Percentiles rank a stretch among this genome's conserved stretches.
phyloP scores from a whole-genome alignment of 2,329 filamentous ascomycete species.

The Ophiostoma piceae region DNA sequence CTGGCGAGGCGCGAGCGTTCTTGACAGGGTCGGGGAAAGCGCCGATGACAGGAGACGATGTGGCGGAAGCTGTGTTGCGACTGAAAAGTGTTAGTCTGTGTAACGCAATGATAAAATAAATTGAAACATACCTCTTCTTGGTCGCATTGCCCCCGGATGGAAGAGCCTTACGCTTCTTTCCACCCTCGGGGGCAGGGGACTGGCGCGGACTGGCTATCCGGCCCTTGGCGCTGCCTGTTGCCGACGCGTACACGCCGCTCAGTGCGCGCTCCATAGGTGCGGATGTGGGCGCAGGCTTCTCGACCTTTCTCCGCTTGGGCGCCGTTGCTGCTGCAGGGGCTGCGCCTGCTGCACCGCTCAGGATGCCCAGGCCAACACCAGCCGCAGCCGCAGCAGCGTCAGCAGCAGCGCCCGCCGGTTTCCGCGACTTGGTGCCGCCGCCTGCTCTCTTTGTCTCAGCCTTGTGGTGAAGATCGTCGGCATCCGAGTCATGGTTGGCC shows the following conservation, averaged over 20 bases:
- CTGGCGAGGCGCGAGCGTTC: constrained; percentile 53
- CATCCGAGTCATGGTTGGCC: constrained; percentile 61
- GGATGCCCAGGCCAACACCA: constrained; percentile 59
- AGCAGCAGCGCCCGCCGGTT: constrained; percentile 33
- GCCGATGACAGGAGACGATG: constrained; percentile 69
- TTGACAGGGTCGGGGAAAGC: constrained; percentile 59
- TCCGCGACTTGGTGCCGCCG: constrained; percentile 58
- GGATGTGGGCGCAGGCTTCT: constrained; percentile 52
- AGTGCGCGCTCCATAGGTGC: constrained; percentile 62
- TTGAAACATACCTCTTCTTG: constrained; percentile 64
- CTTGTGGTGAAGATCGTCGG: constrained; percentile 61
- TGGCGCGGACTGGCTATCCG: constrained; percentile 62
- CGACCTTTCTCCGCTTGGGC: constrained; percentile 74
- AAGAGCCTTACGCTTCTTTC: constrained; percentile 66
- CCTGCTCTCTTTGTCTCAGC: constrained; percentile 56
- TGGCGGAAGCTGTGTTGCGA: constrained; percentile 50
- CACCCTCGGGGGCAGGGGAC: constrained; percentile 59
- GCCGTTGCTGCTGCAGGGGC: constrained; percentile 45
- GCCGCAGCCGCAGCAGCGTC: constrained; percentile 23
- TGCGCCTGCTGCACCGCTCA: constrained; percentile 46
- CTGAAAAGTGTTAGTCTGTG: constrained; percentile 27
- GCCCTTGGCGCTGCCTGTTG: constrained; percentile 44
- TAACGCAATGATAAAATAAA: background rate
- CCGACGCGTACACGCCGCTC: constrained; percentile 48
- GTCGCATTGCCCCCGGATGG: constrained; percentile 61